phyloP scores from a whole-genome alignment of 345 rosid species.

The Passiflora organensis region DNA sequence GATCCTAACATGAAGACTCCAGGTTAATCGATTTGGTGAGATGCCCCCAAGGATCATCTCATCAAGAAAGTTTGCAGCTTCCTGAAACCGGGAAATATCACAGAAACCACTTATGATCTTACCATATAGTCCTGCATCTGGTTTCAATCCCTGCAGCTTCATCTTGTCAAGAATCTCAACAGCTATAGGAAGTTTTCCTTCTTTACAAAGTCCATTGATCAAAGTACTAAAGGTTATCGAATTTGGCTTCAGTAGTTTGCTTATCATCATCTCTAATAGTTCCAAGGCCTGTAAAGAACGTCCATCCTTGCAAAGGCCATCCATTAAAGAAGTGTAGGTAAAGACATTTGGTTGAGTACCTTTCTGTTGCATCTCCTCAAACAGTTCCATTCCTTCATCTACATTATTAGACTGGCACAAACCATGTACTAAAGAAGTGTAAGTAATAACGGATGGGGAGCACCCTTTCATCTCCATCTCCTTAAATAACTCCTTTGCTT shows the following conservation, averaged over 20 bases:
- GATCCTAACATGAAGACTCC: slow-evolving; percentile 66
- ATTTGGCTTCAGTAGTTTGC: slow-evolving; percentile 54
- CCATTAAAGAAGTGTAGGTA: slow-evolving; percentile 78
- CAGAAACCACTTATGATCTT: slow-evolving; percentile 64
- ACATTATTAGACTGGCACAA: slow-evolving; percentile 52
- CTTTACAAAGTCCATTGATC: slow-evolving; percentile 72
- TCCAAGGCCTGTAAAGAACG: slow-evolving; percentile 54
- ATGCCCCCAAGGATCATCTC: slow-evolving; percentile 69
- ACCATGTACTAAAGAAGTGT: slow-evolving; percentile 66
- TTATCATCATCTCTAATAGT: slow-evolving; percentile 58
- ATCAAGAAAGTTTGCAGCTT: slow-evolving; percentile 82
- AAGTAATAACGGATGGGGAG: slow-evolving; percentile 76
- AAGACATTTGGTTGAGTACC: slow-evolving; percentile 80
- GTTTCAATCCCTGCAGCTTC: slow-evolving; percentile 89
- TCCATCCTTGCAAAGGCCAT: slow-evolving; percentile 74
- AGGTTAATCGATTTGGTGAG: slow-evolving; percentile 62
- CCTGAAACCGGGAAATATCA: slow-evolving; percentile 43
- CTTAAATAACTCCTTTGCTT: slow-evolving; percentile 60
- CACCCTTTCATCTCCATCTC: slow-evolving; percentile 77
- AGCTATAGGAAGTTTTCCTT: slow-evolving; percentile 61
- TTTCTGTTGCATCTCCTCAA: slow-evolving; percentile 66
- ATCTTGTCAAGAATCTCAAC: slow-evolving; percentile 70
- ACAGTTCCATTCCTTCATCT: slow-evolving; percentile 55
- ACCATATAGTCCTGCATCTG: slow-evolving; percentile 76
- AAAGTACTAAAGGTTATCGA: slow-evolving; percentile 58